Conservation (phyloP, 169 alveolate genomes). For the Babesia bovis region DNA sequence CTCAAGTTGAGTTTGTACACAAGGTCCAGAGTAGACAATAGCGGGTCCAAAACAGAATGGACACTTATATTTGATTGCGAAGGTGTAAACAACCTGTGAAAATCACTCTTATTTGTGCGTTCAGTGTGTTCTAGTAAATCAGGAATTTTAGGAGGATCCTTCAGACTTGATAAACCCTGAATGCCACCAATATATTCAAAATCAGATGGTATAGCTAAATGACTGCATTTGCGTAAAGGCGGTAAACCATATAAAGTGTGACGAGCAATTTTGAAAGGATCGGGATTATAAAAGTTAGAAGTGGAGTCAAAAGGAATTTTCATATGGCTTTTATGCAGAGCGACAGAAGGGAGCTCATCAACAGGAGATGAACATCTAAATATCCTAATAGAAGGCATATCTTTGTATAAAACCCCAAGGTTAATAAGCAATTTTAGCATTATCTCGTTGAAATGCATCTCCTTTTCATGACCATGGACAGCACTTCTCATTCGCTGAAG, state of each 20-base stretch:
- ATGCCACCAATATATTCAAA: constrained; percentile 53
- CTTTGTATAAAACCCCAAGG: constrained; percentile 66
- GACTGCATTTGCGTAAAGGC: constrained; percentile 50
- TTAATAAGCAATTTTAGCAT: constrained; percentile 70
- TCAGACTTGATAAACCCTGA: constrained; percentile 21
- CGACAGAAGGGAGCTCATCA: constrained; percentile 38
- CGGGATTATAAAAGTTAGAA: constrained; percentile 37
- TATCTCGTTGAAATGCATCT: constrained; percentile 73
- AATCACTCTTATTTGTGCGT: neutral
- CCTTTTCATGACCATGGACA: constrained; percentile 76
- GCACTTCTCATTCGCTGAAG: constrained; percentile 62
- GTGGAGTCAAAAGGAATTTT: constrained; percentile 11
- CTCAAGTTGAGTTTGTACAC: constrained; percentile 50
- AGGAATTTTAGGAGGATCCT: constrained; percentile 1
- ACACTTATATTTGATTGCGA: neutral
- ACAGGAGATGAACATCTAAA: constrained; percentile 44
- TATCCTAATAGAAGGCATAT: constrained; percentile 67
- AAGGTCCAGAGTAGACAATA: constrained; percentile 40
- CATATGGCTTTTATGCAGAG: constrained; percentile 25
- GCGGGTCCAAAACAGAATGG: constrained; percentile 33
- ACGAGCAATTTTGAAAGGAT: constrained; percentile 53
- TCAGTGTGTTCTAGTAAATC: constrained; percentile 14
- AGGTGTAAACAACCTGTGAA: constrained; percentile 2
- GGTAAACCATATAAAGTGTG: constrained; percentile 53
- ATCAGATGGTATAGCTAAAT: constrained; percentile 48